These are phyloP conservation scores for Colletotrichum euphorbiae DNA, from an alignment of 2,329 filamentous ascomycete species.

Conservation along the genomic window DNA sequence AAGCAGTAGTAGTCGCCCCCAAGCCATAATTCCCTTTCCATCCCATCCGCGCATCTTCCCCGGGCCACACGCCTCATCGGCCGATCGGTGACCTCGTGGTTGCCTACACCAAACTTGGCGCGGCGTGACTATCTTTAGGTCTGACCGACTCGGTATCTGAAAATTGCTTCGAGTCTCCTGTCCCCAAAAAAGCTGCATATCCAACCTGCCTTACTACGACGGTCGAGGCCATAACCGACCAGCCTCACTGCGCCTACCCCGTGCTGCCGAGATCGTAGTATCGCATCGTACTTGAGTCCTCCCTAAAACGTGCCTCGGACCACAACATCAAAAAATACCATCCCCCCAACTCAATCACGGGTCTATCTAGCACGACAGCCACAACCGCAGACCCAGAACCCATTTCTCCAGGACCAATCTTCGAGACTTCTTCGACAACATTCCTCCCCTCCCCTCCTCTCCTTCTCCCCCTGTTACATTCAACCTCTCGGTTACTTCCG, in stretches of 20 bases:
- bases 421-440: slow-evolving; percentile 15
- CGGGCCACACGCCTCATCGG: slow-evolving; percentile 31
- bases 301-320: slow-evolving; percentile 10
- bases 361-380: slow-evolving; percentile 29
- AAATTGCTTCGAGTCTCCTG: not conserved
- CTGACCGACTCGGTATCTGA: slow-evolving; percentile 4
- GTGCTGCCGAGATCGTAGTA: not conserved
- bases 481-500: slow-evolving; percentile 20
- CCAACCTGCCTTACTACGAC: slow-evolving; percentile 1
- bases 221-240: slow-evolving; percentile 16
- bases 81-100: slow-evolving; percentile 37
- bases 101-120: slow-evolving; percentile 29
- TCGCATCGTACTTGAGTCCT: slow-evolving; percentile 7
- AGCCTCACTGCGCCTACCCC: not conserved
- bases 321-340: slow-evolving; percentile 19
- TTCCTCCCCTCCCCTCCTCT: slow-evolving; percentile 6
- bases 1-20: not conserved
- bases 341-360: not conserved
- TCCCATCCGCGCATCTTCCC: not conserved
- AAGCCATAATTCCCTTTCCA: slow-evolving; percentile 1
- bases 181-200: not conserved
- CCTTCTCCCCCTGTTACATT: not conserved
- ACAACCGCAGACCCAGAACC: slow-evolving; percentile 12
- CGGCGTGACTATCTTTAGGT: slow-evolving; percentile 34
- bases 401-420: slow-evolving; percentile 20